phyloP scores from a whole-genome alignment of 73 alveolate species.

The Paramecium caudatum region DNA sequence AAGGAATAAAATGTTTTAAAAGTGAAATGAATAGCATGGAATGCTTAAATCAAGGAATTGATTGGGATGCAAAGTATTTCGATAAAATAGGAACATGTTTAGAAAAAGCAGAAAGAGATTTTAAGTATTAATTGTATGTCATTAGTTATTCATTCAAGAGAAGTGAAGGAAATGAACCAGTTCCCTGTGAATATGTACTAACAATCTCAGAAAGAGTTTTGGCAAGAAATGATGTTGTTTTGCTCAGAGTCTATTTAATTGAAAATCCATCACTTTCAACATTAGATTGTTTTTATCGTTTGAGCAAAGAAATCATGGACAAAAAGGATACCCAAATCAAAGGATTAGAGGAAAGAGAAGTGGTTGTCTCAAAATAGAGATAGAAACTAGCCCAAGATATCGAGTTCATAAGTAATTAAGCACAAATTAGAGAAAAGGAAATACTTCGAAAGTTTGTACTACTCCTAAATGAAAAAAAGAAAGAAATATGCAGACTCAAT shows the following conservation, averaged over 20 bases:
- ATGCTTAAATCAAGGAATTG: slow-evolving; percentile 46
- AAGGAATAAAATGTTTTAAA: slow-evolving; percentile 54
- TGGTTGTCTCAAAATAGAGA: neutral
- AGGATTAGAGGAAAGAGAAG: neutral
- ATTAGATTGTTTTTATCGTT: slow-evolving; percentile 6
- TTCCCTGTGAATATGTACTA: slow-evolving; percentile 29
- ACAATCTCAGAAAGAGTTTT: neutral
- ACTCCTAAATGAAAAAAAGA: slow-evolving; percentile 11
- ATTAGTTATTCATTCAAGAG: slow-evolving; percentile 14
- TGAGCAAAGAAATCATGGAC: neutral
- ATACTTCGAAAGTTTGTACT: slow-evolving; percentile 11
- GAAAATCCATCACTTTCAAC: slow-evolving; percentile 38
- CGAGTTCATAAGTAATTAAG: slow-evolving; percentile 13
- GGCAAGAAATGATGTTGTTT: slow-evolving; percentile 4
- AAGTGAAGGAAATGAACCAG: slow-evolving; percentile 44
- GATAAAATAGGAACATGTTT: slow-evolving; percentile 21
- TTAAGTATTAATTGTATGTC: neutral
- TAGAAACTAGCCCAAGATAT: neutral
- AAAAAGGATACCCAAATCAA: neutral
- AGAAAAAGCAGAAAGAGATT: slow-evolving; percentile 9
- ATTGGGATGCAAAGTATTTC: slow-evolving; percentile 34
- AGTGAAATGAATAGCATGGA: slow-evolving; percentile 50
- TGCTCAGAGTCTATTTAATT: slow-evolving; percentile 13
- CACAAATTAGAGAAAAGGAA: slow-evolving; percentile 4
- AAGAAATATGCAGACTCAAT: slow-evolving; percentile 34